Percentiles rank a stretch among this genome's conserved stretches.
These are phyloP conservation scores for Tetrahymena elliotti DNA, from an alignment of 73 alveolate species.

Conservation along the genomic window DNA sequence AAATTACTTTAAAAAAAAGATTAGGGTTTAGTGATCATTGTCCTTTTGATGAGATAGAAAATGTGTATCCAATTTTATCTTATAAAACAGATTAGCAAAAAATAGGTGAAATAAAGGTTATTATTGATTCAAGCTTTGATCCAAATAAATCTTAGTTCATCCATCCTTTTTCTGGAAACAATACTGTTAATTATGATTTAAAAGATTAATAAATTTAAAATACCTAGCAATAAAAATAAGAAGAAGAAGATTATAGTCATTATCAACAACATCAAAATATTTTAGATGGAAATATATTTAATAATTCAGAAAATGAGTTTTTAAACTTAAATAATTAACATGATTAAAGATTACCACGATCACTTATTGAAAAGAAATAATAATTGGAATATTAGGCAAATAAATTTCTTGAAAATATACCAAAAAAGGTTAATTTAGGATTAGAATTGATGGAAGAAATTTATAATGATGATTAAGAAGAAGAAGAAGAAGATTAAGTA, in stretches of 20 bases:
- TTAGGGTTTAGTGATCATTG: background rate
- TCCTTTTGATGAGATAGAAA: background rate
- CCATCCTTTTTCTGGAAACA: background rate
- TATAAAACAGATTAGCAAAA: background rate
- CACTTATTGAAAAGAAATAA: background rate
- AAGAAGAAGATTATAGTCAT: background rate
- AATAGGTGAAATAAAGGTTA: background rate
- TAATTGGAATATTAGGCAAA: background rate
- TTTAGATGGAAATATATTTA: background rate
- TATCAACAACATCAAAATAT: no score
- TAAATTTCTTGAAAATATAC: background rate
- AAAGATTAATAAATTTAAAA: background rate
- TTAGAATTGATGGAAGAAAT: background rate
- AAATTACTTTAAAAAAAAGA: background rate
- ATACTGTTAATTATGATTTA: background rate
- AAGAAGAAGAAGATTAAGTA: background rate
- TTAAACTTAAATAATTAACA: background rate
- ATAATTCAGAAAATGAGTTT: background rate
- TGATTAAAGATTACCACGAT: background rate
- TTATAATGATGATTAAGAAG: background rate
- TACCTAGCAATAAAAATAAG: background rate
- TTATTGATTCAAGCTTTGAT: background rate
- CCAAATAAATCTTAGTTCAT: background rate
- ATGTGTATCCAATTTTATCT: background rate
- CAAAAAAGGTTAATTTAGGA: background rate